phyloP scores from a whole-genome alignment of 805 yeast genomes.

The Candida krabiensis region DNA sequence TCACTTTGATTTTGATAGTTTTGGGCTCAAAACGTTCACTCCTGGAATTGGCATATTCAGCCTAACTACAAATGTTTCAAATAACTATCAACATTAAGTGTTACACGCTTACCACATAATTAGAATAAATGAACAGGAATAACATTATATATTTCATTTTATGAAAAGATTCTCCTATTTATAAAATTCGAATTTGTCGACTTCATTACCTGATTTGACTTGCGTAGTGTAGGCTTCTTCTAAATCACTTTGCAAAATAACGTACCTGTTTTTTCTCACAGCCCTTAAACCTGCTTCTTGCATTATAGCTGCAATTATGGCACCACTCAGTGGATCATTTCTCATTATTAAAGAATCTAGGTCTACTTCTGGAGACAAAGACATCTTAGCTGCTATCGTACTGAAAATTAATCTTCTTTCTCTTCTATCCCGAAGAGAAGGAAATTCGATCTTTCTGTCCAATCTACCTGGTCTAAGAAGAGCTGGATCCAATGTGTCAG shows the following conservation, averaged over 20 bases:
- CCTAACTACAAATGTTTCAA: too few relatives aligned
- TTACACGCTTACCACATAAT: too few relatives aligned
- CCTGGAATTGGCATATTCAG: slow-evolving; percentile 70
- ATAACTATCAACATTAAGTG: too few relatives aligned
- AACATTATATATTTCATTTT: too few relatives aligned
- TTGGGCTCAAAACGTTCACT: slow-evolving; percentile 39
- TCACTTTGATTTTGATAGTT: slow-evolving; percentile 57
- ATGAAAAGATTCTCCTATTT: slow-evolving; percentile 56
- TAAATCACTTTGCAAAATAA: slow-evolving; percentile 90
- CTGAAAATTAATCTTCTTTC: slow-evolving; percentile 95
- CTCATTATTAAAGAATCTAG: slow-evolving; percentile 91
- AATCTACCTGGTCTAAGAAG: slow-evolving; percentile 96
- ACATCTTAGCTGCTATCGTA: slow-evolving; percentile 96
- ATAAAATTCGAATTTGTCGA: slow-evolving; percentile 96
- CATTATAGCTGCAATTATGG: slow-evolving; percentile 97
- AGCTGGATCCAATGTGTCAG: slow-evolving; percentile 99
- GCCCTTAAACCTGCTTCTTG: slow-evolving; percentile 99
- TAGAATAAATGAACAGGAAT: slow-evolving; percentile 1
- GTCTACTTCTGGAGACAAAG: slow-evolving; percentile 96
- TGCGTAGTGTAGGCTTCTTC: slow-evolving; percentile 98
- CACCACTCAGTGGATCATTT: slow-evolving; percentile 97
- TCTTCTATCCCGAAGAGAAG: slow-evolving; percentile 93
- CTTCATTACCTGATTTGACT: slow-evolving; percentile 93
- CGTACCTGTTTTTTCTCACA: slow-evolving; percentile 96
- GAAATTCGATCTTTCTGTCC: slow-evolving; percentile 97